Conservation (phyloP, 2,329 filamentous ascomycete genomes). For the Neopestalotiopsis sp. region DNA sequence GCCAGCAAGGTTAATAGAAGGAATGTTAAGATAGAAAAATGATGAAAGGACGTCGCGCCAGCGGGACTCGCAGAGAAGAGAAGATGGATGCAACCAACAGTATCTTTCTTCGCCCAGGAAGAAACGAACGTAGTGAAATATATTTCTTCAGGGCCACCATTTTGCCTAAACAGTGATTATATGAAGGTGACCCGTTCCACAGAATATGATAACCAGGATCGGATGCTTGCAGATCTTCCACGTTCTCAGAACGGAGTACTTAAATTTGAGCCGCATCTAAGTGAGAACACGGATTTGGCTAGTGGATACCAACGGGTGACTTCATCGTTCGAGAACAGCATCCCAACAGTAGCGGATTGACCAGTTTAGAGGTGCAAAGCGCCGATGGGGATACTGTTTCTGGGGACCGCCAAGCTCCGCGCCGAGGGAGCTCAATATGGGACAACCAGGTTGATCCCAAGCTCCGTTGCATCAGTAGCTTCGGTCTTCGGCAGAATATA, state of each 20-base stretch:
- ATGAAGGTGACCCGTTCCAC: neutral
- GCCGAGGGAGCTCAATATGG: neutral
- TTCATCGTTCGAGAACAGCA: neutral
- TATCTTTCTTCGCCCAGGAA: neutral
- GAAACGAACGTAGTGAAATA: neutral
- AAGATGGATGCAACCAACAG: neutral
- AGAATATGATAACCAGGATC: neutral
- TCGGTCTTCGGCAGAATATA: neutral
- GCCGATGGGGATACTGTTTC: neutral
- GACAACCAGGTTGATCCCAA: neutral
- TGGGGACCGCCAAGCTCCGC: neutral
- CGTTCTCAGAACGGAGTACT: constrained; percentile 9
- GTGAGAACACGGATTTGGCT: neutral
- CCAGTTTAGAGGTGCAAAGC: neutral
- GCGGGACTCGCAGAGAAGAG: neutral
- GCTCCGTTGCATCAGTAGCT: neutral
- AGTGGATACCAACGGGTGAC: neutral
- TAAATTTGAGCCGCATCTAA: constrained; percentile 12
- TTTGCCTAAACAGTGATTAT: constrained; percentile 9
- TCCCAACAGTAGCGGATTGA: neutral
- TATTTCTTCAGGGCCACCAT: neutral
- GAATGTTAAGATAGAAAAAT: neutral
- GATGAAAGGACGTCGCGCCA: neutral
- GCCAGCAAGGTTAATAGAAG: no score
- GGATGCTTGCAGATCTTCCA: constrained; percentile 13